Evolutionary conservation across 768 basidiomycete species (phyloP).

Genomic region (Lentinus tigrinus): DNA sequence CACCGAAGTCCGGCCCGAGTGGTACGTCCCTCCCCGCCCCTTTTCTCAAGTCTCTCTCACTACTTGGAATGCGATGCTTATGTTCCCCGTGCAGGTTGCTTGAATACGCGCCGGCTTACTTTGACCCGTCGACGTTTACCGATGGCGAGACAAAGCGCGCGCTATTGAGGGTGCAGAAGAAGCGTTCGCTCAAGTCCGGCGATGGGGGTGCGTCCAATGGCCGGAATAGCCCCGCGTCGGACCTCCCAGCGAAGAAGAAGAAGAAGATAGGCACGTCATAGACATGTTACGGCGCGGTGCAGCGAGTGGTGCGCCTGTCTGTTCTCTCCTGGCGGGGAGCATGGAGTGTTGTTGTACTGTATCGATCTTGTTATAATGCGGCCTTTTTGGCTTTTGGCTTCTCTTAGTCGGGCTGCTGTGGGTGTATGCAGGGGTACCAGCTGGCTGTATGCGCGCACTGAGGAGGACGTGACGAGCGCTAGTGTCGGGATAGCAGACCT

Average conservation of each 20-base stretch:
- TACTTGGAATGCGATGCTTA: not conserved
- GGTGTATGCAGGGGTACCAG: no score
- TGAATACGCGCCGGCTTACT: slow-evolving; percentile 39
- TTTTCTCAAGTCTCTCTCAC: not conserved
- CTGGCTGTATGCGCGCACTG: no score
- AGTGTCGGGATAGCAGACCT: no score
- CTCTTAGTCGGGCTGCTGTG: no score
- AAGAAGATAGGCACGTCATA: no score
- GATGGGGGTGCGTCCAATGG: slow-evolving; percentile 6
- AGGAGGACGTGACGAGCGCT: no score
- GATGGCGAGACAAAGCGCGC: slow-evolving; percentile 27
- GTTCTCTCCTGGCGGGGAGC: no score
- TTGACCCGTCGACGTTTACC: slow-evolving; percentile 17
- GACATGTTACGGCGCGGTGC: no score
- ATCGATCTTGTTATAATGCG: no score
- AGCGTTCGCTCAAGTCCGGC: slow-evolving; percentile 16
- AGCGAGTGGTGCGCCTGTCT: no score
- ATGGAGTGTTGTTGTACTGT: no score
- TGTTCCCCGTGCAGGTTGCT: slow-evolving; percentile 45
- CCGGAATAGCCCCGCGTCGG: slow-evolving; percentile 2
- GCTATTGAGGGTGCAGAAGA: slow-evolving; percentile 20
- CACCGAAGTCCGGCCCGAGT: slow-evolving; percentile 82
- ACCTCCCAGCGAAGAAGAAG: not conserved
- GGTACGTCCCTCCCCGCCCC: slow-evolving; percentile 42
- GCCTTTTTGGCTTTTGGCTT: no score